phyloP scores from a whole-genome alignment of 345 rosid species.

The Lepidium africanum region DNA sequence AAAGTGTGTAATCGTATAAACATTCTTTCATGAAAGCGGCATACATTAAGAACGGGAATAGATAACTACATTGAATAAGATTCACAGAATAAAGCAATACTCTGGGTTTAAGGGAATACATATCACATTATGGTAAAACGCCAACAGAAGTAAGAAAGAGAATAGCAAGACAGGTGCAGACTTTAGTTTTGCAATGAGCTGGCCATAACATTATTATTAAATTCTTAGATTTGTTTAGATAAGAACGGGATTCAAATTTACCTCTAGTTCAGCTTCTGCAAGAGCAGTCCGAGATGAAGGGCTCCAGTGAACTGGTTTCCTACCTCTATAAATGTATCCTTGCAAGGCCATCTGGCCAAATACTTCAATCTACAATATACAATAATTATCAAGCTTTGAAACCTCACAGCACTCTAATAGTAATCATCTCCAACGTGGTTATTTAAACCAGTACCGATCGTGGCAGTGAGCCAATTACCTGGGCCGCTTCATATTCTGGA shows the following conservation, averaged over 20 bases:
- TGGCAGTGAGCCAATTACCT: conserved; percentile 46
- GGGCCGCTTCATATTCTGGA: conserved; percentile 94
- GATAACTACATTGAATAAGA: neutral
- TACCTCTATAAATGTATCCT: conserved; percentile 90
- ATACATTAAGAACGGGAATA: neutral
- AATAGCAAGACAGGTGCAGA: conserved; percentile 8
- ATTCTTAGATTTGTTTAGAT: neutral
- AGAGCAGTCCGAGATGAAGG: conserved; percentile 97
- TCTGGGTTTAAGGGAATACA: neutral
- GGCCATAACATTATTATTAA: neutral
- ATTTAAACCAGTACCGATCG: neutral
- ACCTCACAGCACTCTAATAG: neutral
- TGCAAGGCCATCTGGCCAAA: conserved; percentile 82
- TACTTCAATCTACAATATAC: conserved; percentile 65
- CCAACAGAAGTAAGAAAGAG: neutral
- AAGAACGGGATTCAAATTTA: conserved; percentile 19
- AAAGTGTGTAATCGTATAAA: neutral
- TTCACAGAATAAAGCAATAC: neutral
- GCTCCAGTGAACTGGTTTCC: conserved; percentile 98
- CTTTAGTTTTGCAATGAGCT: neutral
- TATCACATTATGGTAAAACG: neutral
- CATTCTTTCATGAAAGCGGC: neutral
- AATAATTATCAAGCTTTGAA: conserved; percentile 7
- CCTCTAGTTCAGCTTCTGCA: conserved; percentile 99
- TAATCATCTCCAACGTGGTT: neutral